Conservation (phyloP, 139 green algal species). For the Auxenochlorella protothecoides region DNA sequence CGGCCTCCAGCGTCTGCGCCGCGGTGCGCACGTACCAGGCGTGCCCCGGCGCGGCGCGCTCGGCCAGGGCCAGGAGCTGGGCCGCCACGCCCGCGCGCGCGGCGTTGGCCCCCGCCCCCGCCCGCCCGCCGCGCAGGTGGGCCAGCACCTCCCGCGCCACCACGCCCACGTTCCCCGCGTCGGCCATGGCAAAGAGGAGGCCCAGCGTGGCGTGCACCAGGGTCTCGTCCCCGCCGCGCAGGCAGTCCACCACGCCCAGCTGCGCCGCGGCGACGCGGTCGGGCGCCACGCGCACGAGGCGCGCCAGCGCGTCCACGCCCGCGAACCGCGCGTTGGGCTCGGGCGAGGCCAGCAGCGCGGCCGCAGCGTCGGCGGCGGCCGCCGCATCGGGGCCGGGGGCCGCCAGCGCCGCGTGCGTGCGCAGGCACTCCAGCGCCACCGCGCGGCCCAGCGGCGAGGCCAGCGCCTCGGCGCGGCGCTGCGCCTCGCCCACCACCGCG, state of each 20-base stretch:
- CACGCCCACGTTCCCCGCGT: slow-evolving; percentile 39
- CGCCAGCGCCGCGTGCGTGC: too few species aligned
- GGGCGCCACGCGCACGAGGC: slow-evolving; percentile 61
- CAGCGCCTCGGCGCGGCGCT: slow-evolving; percentile 32
- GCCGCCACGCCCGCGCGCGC: slow-evolving; percentile 25
- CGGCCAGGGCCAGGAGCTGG: slow-evolving; percentile 63
- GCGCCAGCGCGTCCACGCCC: slow-evolving; percentile 73
- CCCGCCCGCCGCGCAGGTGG: slow-evolving; percentile 45
- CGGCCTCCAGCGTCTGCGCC: slow-evolving; percentile 38
- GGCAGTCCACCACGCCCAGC: slow-evolving; percentile 92
- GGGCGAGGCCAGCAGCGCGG: neutral
- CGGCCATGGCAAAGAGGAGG: slow-evolving; percentile 93
- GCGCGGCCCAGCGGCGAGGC: neutral
- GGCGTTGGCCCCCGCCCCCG: slow-evolving; percentile 43
- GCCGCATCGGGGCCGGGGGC: too few species aligned
- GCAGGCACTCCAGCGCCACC: too few species aligned
- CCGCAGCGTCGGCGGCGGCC: neutral
- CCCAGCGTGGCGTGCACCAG: slow-evolving; percentile 92
- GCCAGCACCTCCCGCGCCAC: slow-evolving; percentile 87
- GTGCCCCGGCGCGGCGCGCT: slow-evolving; percentile 32
- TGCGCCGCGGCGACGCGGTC: slow-evolving; percentile 55
- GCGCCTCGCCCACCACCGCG: slow-evolving; percentile 53
- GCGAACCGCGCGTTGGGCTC: slow-evolving; percentile 67
- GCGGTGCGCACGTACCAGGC: slow-evolving; percentile 86
- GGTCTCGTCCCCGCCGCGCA: slow-evolving; percentile 89